Evolutionary conservation across 163 green algal genomes (phyloP), one percentile per base, ranked within the genome.

Genomic region (Prototheca wickerhamii): DNA sequence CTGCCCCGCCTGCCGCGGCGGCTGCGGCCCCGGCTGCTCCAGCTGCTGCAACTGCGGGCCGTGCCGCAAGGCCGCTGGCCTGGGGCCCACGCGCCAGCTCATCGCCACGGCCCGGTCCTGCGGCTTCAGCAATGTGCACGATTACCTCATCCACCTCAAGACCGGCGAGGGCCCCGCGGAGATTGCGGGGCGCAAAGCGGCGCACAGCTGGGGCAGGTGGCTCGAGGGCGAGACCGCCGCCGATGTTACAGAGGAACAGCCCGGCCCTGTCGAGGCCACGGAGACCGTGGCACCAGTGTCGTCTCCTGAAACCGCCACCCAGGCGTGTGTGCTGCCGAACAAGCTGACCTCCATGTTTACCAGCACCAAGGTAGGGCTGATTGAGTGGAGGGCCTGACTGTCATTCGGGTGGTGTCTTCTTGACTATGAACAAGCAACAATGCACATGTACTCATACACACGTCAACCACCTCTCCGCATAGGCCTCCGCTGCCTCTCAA

Each of bases 41-140:
- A 37, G 26, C 8, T 92, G 86, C 77, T 92, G 86, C 79, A 92
- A 92, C 79, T 92, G 86, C 68, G 84, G 86, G 0, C 86, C 81
- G 25, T 92, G 86, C 76, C 73, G 86, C 53, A 88, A 85, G 67
- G 83, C 83, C 64, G 67, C 67, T 4, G 76, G 80, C 26, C 72
- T 93, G 64, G 61, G 71, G 10, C 78, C 85, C 46, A 91, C 86
- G 2, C 60, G 75, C 68, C 83, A 91, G 71, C 63, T 93, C 18
- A 73, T 82, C 50, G 66, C 68, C 18, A 51, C 75, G 30, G 82
- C 77, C 8, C 64, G 78, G 29, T 67, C 53, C 21, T 65, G 70
- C 8, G 85, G 85, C 54, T 93, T 89, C 60, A 64, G 49, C 51
- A 89, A 93, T 67, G 86, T 85, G 35, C 86, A 93, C 66, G 86